These are phyloP conservation scores for Phytophthora rubi DNA, from an alignment of 352 stramenopile genomes.

Conservation along the genomic window DNA sequence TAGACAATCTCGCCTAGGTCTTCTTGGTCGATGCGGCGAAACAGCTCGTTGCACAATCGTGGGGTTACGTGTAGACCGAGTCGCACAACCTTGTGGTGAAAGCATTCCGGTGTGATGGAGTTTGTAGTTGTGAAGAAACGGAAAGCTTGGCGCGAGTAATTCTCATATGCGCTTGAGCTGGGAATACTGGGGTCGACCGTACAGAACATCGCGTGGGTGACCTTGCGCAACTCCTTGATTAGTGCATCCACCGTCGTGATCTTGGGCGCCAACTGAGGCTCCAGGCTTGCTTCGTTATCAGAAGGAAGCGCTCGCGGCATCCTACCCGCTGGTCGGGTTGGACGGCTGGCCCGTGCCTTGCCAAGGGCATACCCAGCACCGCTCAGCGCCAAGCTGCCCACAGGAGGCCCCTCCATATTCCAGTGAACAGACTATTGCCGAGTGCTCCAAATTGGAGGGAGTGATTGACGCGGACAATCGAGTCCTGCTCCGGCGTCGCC, in stretches of 20 bases:
- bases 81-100: slow-evolving; percentile 68
- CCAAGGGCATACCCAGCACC: slow-evolving; percentile 47
- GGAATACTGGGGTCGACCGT: slow-evolving; percentile 43
- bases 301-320: slow-evolving; percentile 10
- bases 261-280: slow-evolving; percentile 16
- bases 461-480: slow-evolving; percentile 23
- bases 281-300: slow-evolving; percentile 5
- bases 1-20: slow-evolving; percentile 74
- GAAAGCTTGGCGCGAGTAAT: slow-evolving; percentile 73
- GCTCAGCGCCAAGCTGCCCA: slow-evolving; percentile 40
- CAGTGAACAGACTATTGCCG: slow-evolving; percentile 17
- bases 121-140: slow-evolving; percentile 82
- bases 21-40: slow-evolving; percentile 67
- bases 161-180: slow-evolving; percentile 55
- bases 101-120: slow-evolving; percentile 69
- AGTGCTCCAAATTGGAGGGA: slow-evolving; percentile 23
- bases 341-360: slow-evolving; percentile 16
- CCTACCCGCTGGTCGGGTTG: slow-evolving; percentile 9
- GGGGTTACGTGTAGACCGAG: slow-evolving; percentile 57
- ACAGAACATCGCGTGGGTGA: slow-evolving; percentile 56
- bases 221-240: slow-evolving; percentile 58
- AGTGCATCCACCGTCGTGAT: slow-evolving; percentile 53
- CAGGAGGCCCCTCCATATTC: slow-evolving; percentile 40
- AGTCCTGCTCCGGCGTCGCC: not conserved
- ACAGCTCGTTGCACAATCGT: slow-evolving; percentile 59